phyloP scores from a whole-genome alignment of 169 alveolate genomes.

The Plasmodium inui region DNA sequence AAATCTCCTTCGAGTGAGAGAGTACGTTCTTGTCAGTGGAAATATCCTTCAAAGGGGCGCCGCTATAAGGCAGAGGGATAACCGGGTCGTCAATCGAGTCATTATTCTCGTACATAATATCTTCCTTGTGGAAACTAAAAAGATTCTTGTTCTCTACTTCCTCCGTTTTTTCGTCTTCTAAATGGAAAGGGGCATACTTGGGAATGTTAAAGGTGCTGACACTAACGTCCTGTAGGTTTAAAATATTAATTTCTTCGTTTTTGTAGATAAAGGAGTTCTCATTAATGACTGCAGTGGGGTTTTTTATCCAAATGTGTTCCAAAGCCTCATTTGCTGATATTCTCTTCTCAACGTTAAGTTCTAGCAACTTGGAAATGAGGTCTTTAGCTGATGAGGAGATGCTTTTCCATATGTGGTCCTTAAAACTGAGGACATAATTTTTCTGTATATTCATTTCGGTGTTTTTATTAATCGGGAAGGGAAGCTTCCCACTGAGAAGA shows the following conservation, averaged over 20 bases:
- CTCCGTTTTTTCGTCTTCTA: conserved; percentile 38
- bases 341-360: conserved; percentile 82
- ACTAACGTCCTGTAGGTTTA: conserved; percentile 73
- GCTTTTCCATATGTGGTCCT: conserved; percentile 86
- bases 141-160: conserved; percentile 17
- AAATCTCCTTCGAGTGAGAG: background rate
- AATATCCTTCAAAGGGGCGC: conserved; percentile 45
- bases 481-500: conserved; percentile 91
- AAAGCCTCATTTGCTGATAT: conserved; percentile 88
- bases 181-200: conserved; percentile 53
- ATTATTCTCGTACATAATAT: conserved; percentile 49
- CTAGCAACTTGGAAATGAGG: conserved; percentile 78
- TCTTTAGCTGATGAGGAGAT: conserved; percentile 88
- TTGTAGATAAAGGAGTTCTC: conserved; percentile 78
- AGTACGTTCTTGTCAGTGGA: background rate
- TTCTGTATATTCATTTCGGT: conserved; percentile 71
- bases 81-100: conserved; percentile 69
- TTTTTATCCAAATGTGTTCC: conserved; percentile 90
- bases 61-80: conserved; percentile 56
- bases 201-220: conserved; percentile 76
- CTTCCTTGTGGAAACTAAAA: conserved; percentile 25
- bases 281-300: conserved; percentile 89
- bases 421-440: conserved; percentile 81
- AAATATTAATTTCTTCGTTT: conserved; percentile 67
- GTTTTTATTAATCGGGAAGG: conserved; percentile 88